These are phyloP conservation scores for Penicillium manginii DNA, from an alignment of 495 filamentous ascomycete species.

Conservation along the genomic window DNA sequence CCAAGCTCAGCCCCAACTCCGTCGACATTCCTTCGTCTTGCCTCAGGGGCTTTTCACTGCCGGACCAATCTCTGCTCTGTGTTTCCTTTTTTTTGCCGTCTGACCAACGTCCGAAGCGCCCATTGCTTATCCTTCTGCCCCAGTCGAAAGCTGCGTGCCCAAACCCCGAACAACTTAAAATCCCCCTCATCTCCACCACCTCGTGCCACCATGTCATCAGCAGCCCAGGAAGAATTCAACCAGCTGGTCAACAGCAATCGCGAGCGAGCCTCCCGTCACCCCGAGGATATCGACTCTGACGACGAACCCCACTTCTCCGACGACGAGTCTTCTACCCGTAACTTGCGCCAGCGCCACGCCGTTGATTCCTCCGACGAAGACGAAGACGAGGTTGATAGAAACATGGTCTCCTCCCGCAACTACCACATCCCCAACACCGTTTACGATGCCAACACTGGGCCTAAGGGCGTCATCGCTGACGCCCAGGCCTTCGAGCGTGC, in stretches of 20 bases:
- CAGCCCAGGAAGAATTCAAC: slow-evolving; percentile 89
- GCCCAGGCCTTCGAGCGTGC: slow-evolving; percentile 88
- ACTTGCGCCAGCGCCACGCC: slow-evolving; percentile 39
- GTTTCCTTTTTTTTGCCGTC: neutral
- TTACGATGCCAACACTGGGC: slow-evolving; percentile 88
- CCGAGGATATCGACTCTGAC: slow-evolving; percentile 55
- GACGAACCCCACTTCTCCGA: slow-evolving; percentile 55
- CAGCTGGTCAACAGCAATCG: slow-evolving; percentile 64
- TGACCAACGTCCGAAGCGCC: neutral
- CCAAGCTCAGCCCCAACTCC: slow-evolving; percentile 28
- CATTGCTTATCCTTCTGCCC: slow-evolving; percentile 1
- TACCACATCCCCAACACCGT: slow-evolving; percentile 60
- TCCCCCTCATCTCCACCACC: slow-evolving; percentile 10
- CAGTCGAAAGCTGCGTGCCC: neutral
- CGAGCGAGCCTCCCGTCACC: slow-evolving; percentile 52
- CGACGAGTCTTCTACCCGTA: slow-evolving; percentile 55
- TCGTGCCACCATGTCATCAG: slow-evolving; percentile 63
- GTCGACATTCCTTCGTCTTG: slow-evolving; percentile 2
- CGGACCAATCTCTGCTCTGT: slow-evolving; percentile 4
- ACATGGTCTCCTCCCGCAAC: slow-evolving; percentile 50
- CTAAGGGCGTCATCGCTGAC: slow-evolving; percentile 98
- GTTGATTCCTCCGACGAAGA: slow-evolving; percentile 58
- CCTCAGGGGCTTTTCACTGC: slow-evolving; percentile 17
- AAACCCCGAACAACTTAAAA: slow-evolving; percentile 17
- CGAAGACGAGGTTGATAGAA: slow-evolving; percentile 25